These are phyloP conservation scores for Pseudevernia furfuracea DNA, from an alignment of 495 filamentous ascomycete genomes.

Conservation along the genomic window DNA sequence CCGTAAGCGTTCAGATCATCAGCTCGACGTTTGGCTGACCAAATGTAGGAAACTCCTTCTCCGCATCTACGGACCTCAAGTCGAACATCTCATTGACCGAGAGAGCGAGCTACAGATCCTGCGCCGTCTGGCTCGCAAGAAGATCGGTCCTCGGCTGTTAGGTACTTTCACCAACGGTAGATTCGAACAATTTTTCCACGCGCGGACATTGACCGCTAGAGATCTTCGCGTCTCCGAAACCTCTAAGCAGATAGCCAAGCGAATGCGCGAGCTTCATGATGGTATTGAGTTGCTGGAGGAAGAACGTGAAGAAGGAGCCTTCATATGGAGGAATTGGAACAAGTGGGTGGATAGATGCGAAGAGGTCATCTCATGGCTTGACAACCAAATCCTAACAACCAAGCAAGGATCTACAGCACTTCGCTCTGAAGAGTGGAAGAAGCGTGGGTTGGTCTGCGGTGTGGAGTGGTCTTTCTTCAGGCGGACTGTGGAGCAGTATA, in stretches of 20 bases:
- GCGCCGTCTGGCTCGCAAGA: conserved; percentile 76
- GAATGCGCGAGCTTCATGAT: conserved; percentile 92
- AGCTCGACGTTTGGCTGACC: conserved; percentile 18
- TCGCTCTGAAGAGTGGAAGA: conserved; percentile 50
- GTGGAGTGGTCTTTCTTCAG: conserved; percentile 77
- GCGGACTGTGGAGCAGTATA: conserved; percentile 42
- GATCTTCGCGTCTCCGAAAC: conserved; percentile 77
- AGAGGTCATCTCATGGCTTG: conserved; percentile 68
- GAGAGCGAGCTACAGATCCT: conserved; percentile 85
- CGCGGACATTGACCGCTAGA: conserved; percentile 63
- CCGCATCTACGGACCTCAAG: conserved; percentile 91
- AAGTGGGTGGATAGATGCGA: conserved; percentile 81
- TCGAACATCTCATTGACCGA: conserved; percentile 90
- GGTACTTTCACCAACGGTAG: conserved; percentile 94
- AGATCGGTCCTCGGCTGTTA: conserved; percentile 86
- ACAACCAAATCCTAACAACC: conserved; percentile 52
- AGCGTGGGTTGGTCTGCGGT: conserved; percentile 71
- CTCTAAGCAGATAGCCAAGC: conserved; percentile 91
- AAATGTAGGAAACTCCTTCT: conserved; percentile 66
- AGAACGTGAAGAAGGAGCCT: conserved; percentile 70
- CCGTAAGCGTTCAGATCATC: conserved; percentile 37
- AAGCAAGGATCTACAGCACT: conserved; percentile 32
- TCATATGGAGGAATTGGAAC: conserved; percentile 89
- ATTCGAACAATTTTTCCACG: conserved; percentile 89
- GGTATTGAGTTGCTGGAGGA: conserved; percentile 76